These are phyloP conservation scores for Chytriomyces confervae DNA, from an alignment of 192 early-diverging fungal species.

Conservation along the genomic window DNA sequence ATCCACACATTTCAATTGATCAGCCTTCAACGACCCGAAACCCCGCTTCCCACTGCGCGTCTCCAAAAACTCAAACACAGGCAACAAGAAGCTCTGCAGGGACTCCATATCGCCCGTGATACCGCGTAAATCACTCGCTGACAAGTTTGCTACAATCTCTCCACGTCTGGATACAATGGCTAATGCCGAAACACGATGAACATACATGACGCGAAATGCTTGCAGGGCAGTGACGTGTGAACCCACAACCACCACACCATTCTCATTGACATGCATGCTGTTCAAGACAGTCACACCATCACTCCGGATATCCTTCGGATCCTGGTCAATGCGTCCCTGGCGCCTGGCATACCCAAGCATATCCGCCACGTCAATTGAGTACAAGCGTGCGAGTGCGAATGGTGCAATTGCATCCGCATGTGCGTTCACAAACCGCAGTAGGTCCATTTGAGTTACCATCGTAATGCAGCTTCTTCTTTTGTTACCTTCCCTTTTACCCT, in stretches of 20 bases:
- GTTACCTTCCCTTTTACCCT: neutral
- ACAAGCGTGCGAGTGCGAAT: conserved; percentile 18
- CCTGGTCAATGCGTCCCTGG: neutral
- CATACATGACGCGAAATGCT: conserved; percentile 55
- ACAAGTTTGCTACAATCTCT: conserved; percentile 69
- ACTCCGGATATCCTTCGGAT: conserved; percentile 24
- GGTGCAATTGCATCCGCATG: conserved; percentile 29
- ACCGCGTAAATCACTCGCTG: conserved; percentile 76
- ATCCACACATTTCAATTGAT: conserved; percentile 49
- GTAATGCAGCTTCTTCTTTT: conserved; percentile 7
- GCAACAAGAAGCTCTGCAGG: conserved; percentile 62
- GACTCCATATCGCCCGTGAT: conserved; percentile 57
- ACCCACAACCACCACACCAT: conserved; percentile 46
- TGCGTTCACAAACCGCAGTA: conserved; percentile 39
- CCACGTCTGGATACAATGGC: conserved; percentile 57
- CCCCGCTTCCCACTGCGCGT: conserved; percentile 40
- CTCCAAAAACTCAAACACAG: conserved; percentile 70
- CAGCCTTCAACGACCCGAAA: conserved; percentile 60
- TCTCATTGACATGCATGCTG: neutral
- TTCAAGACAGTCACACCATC: neutral
- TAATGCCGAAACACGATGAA: conserved; percentile 59
- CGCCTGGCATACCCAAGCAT: conserved; percentile 14
- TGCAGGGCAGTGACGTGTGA: conserved; percentile 42
- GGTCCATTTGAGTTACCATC: conserved; percentile 51
- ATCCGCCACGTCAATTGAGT: conserved; percentile 12